These are phyloP conservation scores for Sporisorium reilianum DNA, from an alignment of 1,284 basidiomycete species.

Conservation along the genomic window DNA sequence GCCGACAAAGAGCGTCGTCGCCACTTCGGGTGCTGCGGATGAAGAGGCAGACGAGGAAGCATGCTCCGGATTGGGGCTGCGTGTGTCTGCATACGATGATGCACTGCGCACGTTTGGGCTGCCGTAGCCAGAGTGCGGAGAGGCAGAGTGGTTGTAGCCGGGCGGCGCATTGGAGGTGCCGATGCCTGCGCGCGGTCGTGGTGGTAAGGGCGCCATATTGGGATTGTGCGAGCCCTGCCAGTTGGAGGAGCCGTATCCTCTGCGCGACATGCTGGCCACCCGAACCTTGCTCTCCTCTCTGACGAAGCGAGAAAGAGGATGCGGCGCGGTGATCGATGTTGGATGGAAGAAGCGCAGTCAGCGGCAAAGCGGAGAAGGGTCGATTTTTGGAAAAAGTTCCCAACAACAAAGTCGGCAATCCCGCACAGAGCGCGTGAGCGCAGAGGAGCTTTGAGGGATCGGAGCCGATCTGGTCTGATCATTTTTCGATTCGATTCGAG, in stretches of 20 bases:
- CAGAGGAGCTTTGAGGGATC: neutral
- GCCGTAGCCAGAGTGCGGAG: constrained; percentile 33
- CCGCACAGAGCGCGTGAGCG: neutral
- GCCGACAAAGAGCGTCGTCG: constrained; percentile 84
- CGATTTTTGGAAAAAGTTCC: neutral
- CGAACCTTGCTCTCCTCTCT: neutral
- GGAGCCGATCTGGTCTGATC: constrained; percentile 1
- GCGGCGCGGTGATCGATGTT: neutral
- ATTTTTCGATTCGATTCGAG: neutral
- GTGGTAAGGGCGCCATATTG: constrained; percentile 59
- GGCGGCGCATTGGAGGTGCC: constrained; percentile 36
- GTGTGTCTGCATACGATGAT: constrained; percentile 13
- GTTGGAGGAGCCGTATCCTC: constrained; percentile 30
- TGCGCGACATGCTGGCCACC: constrained; percentile 31
- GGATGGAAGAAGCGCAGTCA: neutral
- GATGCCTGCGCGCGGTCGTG: constrained; percentile 49
- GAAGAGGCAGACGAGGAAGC: constrained; percentile 13
- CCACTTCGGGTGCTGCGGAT: constrained; percentile 58
- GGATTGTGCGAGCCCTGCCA: constrained; percentile 59
- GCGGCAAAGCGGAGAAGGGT: neutral
- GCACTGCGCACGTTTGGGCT: constrained; percentile 21
- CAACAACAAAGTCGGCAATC: neutral
- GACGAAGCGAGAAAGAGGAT: neutral
- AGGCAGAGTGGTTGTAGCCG: constrained; percentile 25
- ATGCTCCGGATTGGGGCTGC: constrained; percentile 18